These are phyloP conservation scores for Nissolia schottii DNA, from an alignment of 306 rosid genomes.

Conservation along the genomic window DNA sequence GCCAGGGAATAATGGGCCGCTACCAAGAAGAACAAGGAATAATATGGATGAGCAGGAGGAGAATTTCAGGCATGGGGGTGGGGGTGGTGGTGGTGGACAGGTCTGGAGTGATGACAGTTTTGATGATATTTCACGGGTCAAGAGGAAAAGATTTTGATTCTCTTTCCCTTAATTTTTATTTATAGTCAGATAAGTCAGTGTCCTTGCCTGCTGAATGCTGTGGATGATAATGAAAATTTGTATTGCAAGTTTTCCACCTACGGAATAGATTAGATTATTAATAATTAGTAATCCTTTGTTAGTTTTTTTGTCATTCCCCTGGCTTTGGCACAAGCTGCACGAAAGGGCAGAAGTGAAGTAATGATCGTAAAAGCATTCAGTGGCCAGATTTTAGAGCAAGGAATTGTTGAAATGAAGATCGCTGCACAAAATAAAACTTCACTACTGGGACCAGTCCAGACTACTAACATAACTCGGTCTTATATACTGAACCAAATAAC, in stretches of 20 bases:
- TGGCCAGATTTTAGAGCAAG: background rate
- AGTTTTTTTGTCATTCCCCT: background rate
- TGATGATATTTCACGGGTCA: slow-evolving; percentile 63
- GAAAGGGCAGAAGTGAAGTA: background rate
- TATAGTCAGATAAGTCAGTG: background rate
- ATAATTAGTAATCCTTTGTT: slow-evolving; percentile 3
- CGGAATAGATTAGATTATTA: slow-evolving; percentile 27
- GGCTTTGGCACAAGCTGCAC: slow-evolving; percentile 7
- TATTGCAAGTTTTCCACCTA: slow-evolving; percentile 18
- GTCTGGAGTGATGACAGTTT: slow-evolving; percentile 65
- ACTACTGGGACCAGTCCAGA: background rate
- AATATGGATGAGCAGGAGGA: slow-evolving; percentile 69
- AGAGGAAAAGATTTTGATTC: slow-evolving; percentile 68
- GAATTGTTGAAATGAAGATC: slow-evolving; percentile 2
- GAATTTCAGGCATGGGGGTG: slow-evolving; percentile 63
- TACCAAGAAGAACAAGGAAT: slow-evolving; percentile 65
- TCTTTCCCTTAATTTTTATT: background rate
- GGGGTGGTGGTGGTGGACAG: too few relatives aligned
- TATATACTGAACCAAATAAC: background rate
- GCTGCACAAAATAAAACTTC: background rate
- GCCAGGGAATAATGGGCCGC: slow-evolving; percentile 58
- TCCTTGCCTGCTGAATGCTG: slow-evolving; percentile 14
- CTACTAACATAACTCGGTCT: background rate
- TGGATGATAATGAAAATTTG: slow-evolving; percentile 17
- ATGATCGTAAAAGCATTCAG: slow-evolving; percentile 8